phyloP scores from a whole-genome alignment of 148 eudicot genomes.

The Diospyros kaki region DNA sequence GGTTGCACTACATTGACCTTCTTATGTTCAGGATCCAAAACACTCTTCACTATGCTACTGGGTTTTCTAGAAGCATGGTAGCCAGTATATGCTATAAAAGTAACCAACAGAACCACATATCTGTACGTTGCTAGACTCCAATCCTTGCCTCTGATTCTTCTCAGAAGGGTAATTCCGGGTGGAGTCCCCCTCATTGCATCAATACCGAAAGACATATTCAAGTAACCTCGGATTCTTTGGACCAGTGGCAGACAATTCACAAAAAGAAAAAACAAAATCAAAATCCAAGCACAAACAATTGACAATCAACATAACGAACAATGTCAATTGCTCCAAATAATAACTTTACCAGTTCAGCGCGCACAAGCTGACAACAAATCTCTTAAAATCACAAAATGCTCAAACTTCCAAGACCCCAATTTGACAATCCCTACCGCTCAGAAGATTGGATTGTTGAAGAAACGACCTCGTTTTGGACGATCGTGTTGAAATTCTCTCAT shows the following conservation, averaged over 20 bases:
- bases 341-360: no score
- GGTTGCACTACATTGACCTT: constrained; percentile 20
- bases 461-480: no score
- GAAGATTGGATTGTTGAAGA: no score
- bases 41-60: constrained; percentile 92
- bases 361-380: no score
- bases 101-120: constrained; percentile 65
- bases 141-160: constrained; percentile 62
- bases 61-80: constrained; percentile 98
- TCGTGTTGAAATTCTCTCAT: no score
- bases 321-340: no score
- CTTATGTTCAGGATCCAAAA: constrained; percentile 54
- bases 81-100: constrained; percentile 78
- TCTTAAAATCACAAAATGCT: no score
- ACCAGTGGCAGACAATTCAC: background rate
- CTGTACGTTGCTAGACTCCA: constrained; percentile 70
- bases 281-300: background rate
- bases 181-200: constrained; percentile 45
- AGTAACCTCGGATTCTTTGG: background rate
- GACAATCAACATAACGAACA: no score
- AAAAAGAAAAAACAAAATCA: background rate
- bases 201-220: constrained; percentile 30
- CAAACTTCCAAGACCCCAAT: no score
- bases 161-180: constrained; percentile 60
- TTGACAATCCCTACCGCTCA: no score